Evolutionary conservation across 805 yeast species (phyloP), one percentile per base, ranked within the genome.

Genomic region (Sugiyamaella qingdaonensis): DNA sequence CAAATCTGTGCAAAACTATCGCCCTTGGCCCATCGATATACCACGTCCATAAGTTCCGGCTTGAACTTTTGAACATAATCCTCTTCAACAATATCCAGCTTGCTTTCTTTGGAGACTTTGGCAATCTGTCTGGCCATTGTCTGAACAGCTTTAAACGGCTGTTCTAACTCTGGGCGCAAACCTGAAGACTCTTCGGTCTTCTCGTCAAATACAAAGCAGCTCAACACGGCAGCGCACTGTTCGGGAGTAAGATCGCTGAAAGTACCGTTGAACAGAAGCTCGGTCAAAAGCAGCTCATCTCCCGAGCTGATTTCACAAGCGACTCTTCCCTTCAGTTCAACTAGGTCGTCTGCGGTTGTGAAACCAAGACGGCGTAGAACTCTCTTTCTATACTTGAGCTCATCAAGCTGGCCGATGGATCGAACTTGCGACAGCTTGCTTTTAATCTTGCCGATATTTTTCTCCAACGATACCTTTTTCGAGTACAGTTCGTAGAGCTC

Each of bases 131-230:
- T 73, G 1, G 99, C 99, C 85, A 90, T 88, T 59, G 89, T 94
- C 69, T 86, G 91, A 78, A 94, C 75, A 13, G 84, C 84, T 59
- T 90, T 84, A 65, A 88, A 78, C 2, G 99, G 98, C 65, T 90
- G 97, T n/a, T 92, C 83, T 49, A 94, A 76, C 61, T 90, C 97
- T 0, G 96, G 90, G 61, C 87, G 83, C 61, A 94, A 75, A 59
- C 92, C 80, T 49, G 96, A 94, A 65, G 88, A 96, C 39, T 67
- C 72, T 66, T 90, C 90, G 39, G 96, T 87, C 64, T 95, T 81
- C 67, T 95, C 99, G 69, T 94, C 97, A 79, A 94, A 94, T 4
- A 95, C 97, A 70, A 92, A 94, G 72, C 97, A 90, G 35, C 97
- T 90, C 49, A 94, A 71, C 50, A 94, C 72, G 0, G 97, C 88